phyloP scores from a whole-genome alignment of 148 eudicot genomes.

The Spergularia bocconei region DNA sequence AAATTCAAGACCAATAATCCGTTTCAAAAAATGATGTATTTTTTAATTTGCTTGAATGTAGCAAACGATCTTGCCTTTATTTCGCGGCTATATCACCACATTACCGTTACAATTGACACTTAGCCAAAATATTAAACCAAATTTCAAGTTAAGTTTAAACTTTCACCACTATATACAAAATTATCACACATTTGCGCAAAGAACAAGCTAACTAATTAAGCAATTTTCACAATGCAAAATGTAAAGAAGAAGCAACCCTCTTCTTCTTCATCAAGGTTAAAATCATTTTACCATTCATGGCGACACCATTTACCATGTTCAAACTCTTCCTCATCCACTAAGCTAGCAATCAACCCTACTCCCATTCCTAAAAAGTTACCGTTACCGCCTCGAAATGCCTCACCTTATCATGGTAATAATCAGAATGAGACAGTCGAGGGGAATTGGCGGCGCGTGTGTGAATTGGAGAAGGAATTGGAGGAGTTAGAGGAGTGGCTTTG shows the following conservation, averaged over 20 bases:
- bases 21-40: background rate
- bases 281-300: slow-evolving; percentile 20
- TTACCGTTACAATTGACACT: slow-evolving; percentile 21
- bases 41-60: background rate
- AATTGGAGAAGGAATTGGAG: slow-evolving; percentile 23
- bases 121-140: slow-evolving; percentile 16
- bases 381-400: background rate
- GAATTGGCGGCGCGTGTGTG: slow-evolving; percentile 15
- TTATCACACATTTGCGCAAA: background rate
- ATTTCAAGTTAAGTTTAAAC: slow-evolving; percentile 17
- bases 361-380: slow-evolving; percentile 4
- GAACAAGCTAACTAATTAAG: background rate
- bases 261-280: slow-evolving; percentile 10
- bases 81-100: slow-evolving; percentile 8
- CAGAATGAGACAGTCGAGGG: background rate
- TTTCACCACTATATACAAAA: background rate
- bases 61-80: slow-evolving; percentile 11
- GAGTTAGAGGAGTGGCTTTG: slow-evolving; percentile 30
- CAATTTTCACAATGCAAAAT: slow-evolving; percentile 17
- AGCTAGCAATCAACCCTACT: slow-evolving; percentile 12
- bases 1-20: background rate
- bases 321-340: slow-evolving; percentile 13
- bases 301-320: slow-evolving; percentile 24
- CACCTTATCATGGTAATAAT: background rate
- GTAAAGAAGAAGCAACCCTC: slow-evolving; percentile 18